Evolutionary conservation across 352 stramenopile species (phyloP), one percentile per base, ranked within the genome.

Genomic region (Phytophthora cryptogea): DNA sequence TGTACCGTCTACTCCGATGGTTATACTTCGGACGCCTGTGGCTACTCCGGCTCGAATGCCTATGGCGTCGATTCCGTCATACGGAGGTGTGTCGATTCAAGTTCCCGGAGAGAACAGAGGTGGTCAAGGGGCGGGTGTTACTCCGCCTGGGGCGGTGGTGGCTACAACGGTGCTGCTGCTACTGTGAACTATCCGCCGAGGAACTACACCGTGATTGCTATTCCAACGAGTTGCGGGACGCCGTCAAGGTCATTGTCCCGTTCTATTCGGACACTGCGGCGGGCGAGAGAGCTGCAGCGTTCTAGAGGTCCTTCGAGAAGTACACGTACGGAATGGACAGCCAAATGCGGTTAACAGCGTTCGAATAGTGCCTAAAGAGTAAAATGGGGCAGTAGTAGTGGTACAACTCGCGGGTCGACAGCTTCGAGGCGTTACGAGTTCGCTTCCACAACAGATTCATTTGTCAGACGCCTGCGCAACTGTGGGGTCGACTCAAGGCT

Each of bases 291-390:
- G 51, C 39, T 13, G 13, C 28, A 7, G 10, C 36, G 27, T 57
- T 59, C 30, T 59, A 39, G 51, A 26, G 27, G 7, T 50, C 51
- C 16, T 59, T 44, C 35, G 51, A 59, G 13, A 50, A 31, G 20
- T 46, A 20, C n/a, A 53, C 52, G 0, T 7, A 39, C 20, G 20
- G 20, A 1, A 23, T 23, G 20, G 20, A 23, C 20, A 23, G 1
- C 47, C 44, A 26, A 5, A 27, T 52, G 20, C 4, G 40, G 2
- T 9, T 59, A 14, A 39, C 23, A 0, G 53, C 26, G 14, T 60
- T 60, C 26, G 31, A 60, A 2, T 2, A 23, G 20, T 23, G 20
- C 20, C 20, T 23, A 23, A 23, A 23, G 20, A 2, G 20, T 2
- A n/a, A 35, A 39, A 31, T 45, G 32, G 39, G 37, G 1, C 28